phyloP scores from a whole-genome alignment of 208 protist genomes.

The Trypanosoma cruzi region DNA sequence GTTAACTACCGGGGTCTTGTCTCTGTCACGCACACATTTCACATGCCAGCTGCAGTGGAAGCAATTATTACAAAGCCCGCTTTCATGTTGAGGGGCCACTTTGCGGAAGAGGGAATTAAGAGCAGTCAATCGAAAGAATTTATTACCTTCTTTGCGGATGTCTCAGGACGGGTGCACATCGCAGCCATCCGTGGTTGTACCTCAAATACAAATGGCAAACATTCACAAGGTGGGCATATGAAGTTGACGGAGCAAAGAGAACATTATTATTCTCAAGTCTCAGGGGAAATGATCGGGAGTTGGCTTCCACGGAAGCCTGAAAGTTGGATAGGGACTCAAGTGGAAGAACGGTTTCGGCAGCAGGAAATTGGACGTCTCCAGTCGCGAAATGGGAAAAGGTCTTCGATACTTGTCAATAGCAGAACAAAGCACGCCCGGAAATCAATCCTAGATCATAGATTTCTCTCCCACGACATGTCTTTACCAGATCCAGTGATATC shows the following conservation, averaged over 20 bases:
- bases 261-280: too few species aligned
- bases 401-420: neutral
- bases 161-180: constrained; percentile 14
- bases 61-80: constrained; percentile 15
- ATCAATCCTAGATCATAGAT: neutral
- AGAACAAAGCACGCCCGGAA: neutral
- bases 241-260: too few species aligned
- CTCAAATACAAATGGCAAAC: too few species aligned
- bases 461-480: neutral
- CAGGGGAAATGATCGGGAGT: constrained; percentile 5
- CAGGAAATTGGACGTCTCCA: neutral
- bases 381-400: neutral
- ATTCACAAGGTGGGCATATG: too few species aligned
- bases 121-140: neutral
- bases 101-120: neutral
- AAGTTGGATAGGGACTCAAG: neutral
- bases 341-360: neutral
- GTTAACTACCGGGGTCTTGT: constrained; percentile 25
- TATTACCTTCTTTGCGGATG: constrained; percentile 12
- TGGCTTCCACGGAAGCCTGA: neutral
- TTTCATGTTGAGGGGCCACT: neutral
- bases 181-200: neutral
- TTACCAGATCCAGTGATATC: neutral
- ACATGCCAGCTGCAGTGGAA: constrained; percentile 20
- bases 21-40: constrained; percentile 28